These are phyloP conservation scores for Hymenoscyphus linearis DNA, from an alignment of 2,329 filamentous ascomycete species.

Conservation along the genomic window DNA sequence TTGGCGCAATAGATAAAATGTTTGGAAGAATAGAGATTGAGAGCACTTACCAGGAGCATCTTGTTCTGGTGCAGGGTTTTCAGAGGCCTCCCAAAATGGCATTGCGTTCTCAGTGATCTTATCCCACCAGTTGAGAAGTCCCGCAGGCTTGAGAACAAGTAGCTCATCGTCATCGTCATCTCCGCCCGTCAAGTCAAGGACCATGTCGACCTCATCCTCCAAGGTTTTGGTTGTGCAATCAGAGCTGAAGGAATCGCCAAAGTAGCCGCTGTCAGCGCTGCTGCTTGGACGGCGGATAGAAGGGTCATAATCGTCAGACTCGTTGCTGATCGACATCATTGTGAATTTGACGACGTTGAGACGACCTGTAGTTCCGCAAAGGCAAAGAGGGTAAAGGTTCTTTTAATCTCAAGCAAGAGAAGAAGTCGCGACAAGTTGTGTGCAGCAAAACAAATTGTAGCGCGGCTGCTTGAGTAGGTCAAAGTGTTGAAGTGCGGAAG, in stretches of 20 bases:
- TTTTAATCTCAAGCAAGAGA: neutral
- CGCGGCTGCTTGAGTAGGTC: neutral
- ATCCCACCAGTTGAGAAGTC: neutral
- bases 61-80: neutral
- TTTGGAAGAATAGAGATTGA: neutral
- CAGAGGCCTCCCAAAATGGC: neutral
- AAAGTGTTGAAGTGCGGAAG: neutral
- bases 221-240: neutral
- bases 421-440: neutral
- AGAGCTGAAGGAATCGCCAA: neutral
- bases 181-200: too few relatives aligned
- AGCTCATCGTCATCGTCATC: neutral
- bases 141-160: neutral
- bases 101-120: neutral
- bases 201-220: neutral
- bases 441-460: neutral
- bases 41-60: neutral
- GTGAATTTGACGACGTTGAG: neutral
- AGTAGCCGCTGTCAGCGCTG: neutral
- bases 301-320: neutral
- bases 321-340: neutral
- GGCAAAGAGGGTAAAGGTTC: neutral
- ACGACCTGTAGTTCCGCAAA: neutral
- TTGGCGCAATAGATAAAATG: neutral
- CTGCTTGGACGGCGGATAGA: neutral